Evolutionary conservation across 441 rosid genomes (phyloP), one percentile per base, ranked within the genome.

Genomic region (Eutrema salsugineum): DNA sequence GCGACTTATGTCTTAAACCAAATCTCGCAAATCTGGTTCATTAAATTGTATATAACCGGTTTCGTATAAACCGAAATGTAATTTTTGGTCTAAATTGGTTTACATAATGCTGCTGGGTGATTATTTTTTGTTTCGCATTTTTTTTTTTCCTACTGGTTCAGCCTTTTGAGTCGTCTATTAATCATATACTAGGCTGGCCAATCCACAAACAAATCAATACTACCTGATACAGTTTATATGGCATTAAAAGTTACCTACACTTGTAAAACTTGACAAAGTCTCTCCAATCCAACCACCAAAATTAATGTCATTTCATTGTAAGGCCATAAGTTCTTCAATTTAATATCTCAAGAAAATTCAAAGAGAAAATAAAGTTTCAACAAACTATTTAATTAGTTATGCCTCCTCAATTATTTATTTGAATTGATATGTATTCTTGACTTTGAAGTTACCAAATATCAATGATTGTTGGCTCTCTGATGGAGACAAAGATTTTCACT

Each of bases 241-340:
- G 17, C 47, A 42, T 42, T 2, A 42, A 42, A 42, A 17, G 46
- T 42, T 19, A 48, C 6, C 14, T 1, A 22, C 12, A 20, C 8
- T 48, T 20, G n/a, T 48, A 4, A 48, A 48, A 20, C 14, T 40
- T 40, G 2, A 24, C 27, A 24, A 24, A 24, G 27, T 24, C 27
- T 24, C 27, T 20, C 47, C 46, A 58, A 39, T 8, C 44, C 47
- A 4, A n/a, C 22, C n/a, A 42, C 5, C 22, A 54, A n/a, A n/a
- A 30, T 30, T 54, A 32, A 28, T 54, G 40, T 14, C 15, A 42
- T 61, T 28, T 43, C 51, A 61, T 2, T 43, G 11, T 43, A 9
- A 61, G 43, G 68, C 55, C 68, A 63, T 22, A 87, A 92, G 78
- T 84, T 90, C 48, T 86, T 85, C 17, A 11, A 63, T 2, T 17